These are phyloP conservation scores for Huiozyma naganishii DNA, from an alignment of 805 yeast species.

Conservation along the genomic window DNA sequence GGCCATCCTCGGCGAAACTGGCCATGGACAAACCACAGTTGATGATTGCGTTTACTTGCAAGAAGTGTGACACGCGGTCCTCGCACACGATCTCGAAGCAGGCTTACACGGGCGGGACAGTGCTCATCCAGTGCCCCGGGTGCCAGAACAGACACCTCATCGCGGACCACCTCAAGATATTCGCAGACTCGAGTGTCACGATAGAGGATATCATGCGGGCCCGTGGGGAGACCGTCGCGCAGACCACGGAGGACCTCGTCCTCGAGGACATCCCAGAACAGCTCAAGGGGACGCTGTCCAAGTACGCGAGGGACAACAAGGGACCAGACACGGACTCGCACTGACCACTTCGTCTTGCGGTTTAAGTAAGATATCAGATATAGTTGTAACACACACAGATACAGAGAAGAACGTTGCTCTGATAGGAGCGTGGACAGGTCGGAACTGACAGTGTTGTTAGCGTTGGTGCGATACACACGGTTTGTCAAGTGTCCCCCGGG, in stretches of 20 bases:
- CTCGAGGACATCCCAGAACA: slow-evolving; percentile 33
- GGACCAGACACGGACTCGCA: slow-evolving; percentile 12
- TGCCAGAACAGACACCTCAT: slow-evolving; percentile 82
- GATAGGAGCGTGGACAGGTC: neutral
- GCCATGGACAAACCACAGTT: slow-evolving; percentile 58
- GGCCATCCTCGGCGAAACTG: too few species aligned
- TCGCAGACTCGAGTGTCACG: slow-evolving; percentile 64
- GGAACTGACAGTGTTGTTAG: too few species aligned
- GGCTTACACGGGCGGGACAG: slow-evolving; percentile 79
- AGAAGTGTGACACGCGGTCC: slow-evolving; percentile 72
- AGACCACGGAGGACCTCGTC: slow-evolving; percentile 54
- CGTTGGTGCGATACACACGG: too few species aligned
- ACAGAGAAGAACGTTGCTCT: neutral
- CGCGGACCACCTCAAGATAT: slow-evolving; percentile 79
- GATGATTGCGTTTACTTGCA: slow-evolving; percentile 88
- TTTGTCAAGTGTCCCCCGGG: too few species aligned
- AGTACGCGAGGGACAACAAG: slow-evolving; percentile 3
- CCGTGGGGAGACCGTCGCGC: slow-evolving; percentile 65
- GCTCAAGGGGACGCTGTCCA: slow-evolving; percentile 11
- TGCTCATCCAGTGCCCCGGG: slow-evolving; percentile 83
- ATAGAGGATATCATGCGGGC: slow-evolving; percentile 67
- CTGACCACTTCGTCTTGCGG: neutral
- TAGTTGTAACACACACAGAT: neutral
- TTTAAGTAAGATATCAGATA: too few species aligned
- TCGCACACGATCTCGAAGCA: slow-evolving; percentile 88